Evolutionary conservation across 345 rosid species (phyloP).

Genomic region (Cardamine chenopodiifolia): DNA sequence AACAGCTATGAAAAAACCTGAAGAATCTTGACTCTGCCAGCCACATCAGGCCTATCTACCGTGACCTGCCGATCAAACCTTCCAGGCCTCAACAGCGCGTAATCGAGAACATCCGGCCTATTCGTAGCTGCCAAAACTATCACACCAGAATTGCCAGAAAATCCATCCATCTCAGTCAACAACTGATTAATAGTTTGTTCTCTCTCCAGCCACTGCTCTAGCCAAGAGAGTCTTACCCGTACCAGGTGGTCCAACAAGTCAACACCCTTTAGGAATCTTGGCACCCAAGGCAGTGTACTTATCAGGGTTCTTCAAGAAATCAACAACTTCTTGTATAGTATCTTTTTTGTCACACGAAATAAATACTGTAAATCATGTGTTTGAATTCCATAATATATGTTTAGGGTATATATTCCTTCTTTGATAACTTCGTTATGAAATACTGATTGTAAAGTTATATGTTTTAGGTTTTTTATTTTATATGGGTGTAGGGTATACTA

Average conservation of each 20-base stretch:
- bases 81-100: constrained; percentile 84
- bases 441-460: too few species aligned
- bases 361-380: too few species aligned
- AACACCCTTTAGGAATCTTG: constrained; percentile 83
- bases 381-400: too few species aligned
- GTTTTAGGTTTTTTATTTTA: too few species aligned
- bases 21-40: constrained; percentile 89
- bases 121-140: constrained; percentile 92
- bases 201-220: constrained; percentile 83
- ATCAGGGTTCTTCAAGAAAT: constrained; percentile 80
- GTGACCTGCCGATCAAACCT: constrained; percentile 93
- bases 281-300: constrained; percentile 87
- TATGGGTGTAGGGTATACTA: too few species aligned
- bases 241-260: constrained; percentile 80
- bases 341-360: too few species aligned
- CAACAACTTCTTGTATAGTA: constrained; percentile 90
- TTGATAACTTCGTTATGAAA: too few species aligned
- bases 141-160: constrained; percentile 84
- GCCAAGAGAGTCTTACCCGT: constrained; percentile 87
- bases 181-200: constrained; percentile 89
- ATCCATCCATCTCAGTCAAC: constrained; percentile 94
- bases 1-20: constrained; percentile 54
- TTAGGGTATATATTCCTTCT: too few species aligned
- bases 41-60: constrained; percentile 89
- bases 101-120: constrained; percentile 84